Evolutionary conservation across 139 green algal genomes (phyloP), one percentile per base, ranked within the genome.

Genomic region (Micractinium conductrix): DNA sequence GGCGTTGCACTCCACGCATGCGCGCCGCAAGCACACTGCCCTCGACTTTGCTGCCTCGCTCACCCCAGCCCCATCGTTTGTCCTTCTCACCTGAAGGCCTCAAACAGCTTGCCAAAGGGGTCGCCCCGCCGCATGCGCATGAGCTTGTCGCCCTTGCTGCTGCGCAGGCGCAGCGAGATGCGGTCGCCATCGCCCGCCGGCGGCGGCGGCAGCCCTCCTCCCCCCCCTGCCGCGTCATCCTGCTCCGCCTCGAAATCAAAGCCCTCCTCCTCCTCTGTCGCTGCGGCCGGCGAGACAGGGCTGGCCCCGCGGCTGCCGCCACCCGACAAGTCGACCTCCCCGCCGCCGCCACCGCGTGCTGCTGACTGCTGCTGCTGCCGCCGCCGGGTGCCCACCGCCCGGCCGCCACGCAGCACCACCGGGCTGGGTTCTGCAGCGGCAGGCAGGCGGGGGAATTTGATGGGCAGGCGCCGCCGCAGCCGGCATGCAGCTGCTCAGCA

Each of bases 91-190:
- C 79, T 82, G 48, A 83, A 88, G 33, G 30, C 37, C 10, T 62
- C 85, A 81, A 88, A 88, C 30, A 88, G 45, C 42, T 83, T 86
- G 70, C 70, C 79, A 48, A 88, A 86, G 45, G 85, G 35, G 43
- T 81, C 71, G 8, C 50, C n/a, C 33, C 37, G 84, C 33, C 45
- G 28, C 73, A 88, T 88, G 30, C 79, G 74, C 50, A 88, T 38
- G n/a, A 37, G 28, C 60, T 83, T 73, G 7, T 76, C 78, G 28
- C 85, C 85, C 21, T 62, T 28, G 16, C 19, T 17, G 76, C 76
- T 82, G 38, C 58, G 28, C 84, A 87, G 60, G 42, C 69, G 75
- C 1, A 85, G 63, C 53, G 26, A 8, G 22, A 82, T 53, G 22
- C 62, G 73, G 21, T 84, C 72, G 1, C 45, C 50, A n/a, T 84